A percentile compares a stretch with the other conserved stretches of the same genome.
Conservation (phyloP, 192 early-diverging fungal species). For the Umbelopsis vinacea region DNA sequence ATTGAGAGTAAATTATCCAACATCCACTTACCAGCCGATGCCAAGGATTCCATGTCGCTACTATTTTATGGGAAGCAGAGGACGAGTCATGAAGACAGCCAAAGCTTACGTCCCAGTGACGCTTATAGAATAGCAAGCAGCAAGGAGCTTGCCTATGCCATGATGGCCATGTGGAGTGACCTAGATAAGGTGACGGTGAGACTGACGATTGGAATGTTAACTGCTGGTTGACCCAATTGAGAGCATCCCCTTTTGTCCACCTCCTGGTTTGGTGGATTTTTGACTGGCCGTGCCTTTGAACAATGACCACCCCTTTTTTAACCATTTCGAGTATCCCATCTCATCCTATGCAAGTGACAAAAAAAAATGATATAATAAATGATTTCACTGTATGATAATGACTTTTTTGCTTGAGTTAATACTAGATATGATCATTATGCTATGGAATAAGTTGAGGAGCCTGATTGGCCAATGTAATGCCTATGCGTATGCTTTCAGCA, state of each 20-base stretch:
- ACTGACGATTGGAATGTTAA: constrained; percentile 14
- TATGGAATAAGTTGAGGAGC: too few relatives aligned
- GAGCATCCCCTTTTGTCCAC: background rate
- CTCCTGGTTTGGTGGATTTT: constrained; percentile 1
- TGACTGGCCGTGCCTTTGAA: background rate
- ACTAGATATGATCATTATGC: too few relatives aligned
- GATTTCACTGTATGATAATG: background rate
- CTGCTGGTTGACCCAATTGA: background rate
- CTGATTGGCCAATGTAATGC: too few relatives aligned
- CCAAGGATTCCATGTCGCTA: background rate
- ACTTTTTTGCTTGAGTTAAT: background rate
- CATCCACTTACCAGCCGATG: background rate
- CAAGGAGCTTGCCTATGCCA: background rate
- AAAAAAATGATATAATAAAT: background rate
- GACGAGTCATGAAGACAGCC: constrained; percentile 12
- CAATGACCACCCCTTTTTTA: constrained; percentile 6
- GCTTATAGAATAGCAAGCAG: background rate
- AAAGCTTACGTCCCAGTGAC: constrained; percentile 3
- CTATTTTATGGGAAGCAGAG: constrained; percentile 2
- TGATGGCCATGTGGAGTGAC: constrained; percentile 13
- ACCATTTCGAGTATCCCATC: background rate
- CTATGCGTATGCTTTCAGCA: too few relatives aligned
- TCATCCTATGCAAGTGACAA: background rate
- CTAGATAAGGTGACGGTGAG: constrained; percentile 12
- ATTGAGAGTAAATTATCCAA: constrained; percentile 3